Percentiles rank a stretch among this genome's conserved stretches.
These are phyloP conservation scores for Cytospora schulzeri DNA, from an alignment of 2,329 filamentous ascomycete species.

Conservation along the genomic window DNA sequence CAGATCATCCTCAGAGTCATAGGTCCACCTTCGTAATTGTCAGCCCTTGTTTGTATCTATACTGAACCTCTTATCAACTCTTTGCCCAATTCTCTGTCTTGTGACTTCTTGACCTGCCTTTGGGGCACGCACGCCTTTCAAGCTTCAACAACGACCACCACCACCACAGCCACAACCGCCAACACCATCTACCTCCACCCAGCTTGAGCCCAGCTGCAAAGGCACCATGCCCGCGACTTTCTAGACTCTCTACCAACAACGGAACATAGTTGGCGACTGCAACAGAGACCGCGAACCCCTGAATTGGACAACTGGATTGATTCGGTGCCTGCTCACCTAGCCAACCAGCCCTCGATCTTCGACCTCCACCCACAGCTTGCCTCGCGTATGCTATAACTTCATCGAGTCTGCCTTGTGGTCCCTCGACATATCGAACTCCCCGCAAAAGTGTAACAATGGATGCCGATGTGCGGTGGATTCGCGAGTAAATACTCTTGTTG, in stretches of 20 bases:
- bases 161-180: not conserved
- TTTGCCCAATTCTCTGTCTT: slow-evolving; percentile 7
- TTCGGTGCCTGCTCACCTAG: slow-evolving; percentile 22
- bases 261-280: slow-evolving; percentile 11
- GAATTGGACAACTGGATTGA: slow-evolving; percentile 21
- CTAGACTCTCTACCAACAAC: slow-evolving; percentile 22
- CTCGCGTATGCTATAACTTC: slow-evolving; percentile 9
- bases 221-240: slow-evolving; percentile 20
- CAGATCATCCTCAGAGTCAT: slow-evolving; percentile 22
- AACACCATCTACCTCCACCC: not conserved
- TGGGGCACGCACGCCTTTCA: slow-evolving; percentile 17
- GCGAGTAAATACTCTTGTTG: slow-evolving; percentile 31
- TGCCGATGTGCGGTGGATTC: slow-evolving; percentile 40
- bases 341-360: slow-evolving; percentile 19
- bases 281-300: slow-evolving; percentile 6
- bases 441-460: slow-evolving; percentile 38
- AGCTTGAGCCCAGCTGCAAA: slow-evolving; percentile 10
- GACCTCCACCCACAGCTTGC: slow-evolving; percentile 26
- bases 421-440: slow-evolving; percentile 6
- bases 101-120: slow-evolving; percentile 18
- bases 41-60: slow-evolving; percentile 12
- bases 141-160: not conserved
- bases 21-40: slow-evolving; percentile 22
- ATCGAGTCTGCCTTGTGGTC: slow-evolving; percentile 22
- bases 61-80: slow-evolving; percentile 18